These are phyloP conservation scores for Cyclocybe cylindracea DNA, from an alignment of 768 basidiomycete species.

Conservation along the genomic window DNA sequence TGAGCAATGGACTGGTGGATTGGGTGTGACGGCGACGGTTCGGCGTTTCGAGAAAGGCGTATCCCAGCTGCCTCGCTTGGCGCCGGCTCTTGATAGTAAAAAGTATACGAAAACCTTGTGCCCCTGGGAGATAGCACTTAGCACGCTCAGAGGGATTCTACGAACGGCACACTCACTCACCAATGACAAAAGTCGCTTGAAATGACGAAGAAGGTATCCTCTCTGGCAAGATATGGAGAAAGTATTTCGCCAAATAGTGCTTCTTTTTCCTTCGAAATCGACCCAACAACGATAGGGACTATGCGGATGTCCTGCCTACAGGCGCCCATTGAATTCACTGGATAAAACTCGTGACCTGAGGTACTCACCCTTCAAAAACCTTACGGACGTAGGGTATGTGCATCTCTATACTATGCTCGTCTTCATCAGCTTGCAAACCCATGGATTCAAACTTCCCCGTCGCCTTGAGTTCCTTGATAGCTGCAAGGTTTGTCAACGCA, in stretches of 20 bases:
- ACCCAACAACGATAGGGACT: slow-evolving; percentile 90
- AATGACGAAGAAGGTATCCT: slow-evolving; percentile 85
- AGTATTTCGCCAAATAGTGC: slow-evolving; percentile 66
- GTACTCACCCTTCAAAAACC: slow-evolving; percentile 71
- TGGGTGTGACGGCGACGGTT: slow-evolving; percentile 50
- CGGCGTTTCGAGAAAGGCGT: slow-evolving; percentile 46
- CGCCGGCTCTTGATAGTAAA: slow-evolving; percentile 73
- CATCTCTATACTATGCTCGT: slow-evolving; percentile 98
- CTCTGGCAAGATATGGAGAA: slow-evolving; percentile 75
- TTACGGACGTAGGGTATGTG: slow-evolving; percentile 91
- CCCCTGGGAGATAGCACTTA: slow-evolving; percentile 53
- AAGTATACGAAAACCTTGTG: slow-evolving; percentile 81
- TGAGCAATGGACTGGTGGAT: slow-evolving; percentile 83
- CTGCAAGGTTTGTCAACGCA: slow-evolving; percentile 37
- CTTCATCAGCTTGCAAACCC: slow-evolving; percentile 73
- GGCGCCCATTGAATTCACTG: not conserved
- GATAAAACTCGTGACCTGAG: not conserved
- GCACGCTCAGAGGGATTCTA: not conserved
- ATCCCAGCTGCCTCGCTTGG: slow-evolving; percentile 46
- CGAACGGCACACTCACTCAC: slow-evolving; percentile 40
- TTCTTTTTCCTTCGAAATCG: slow-evolving; percentile 63
- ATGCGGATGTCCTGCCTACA: slow-evolving; percentile 72
- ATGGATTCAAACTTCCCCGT: slow-evolving; percentile 76
- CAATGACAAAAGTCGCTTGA: slow-evolving; percentile 99
- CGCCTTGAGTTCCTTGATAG: slow-evolving; percentile 60